Conservation (phyloP, 2,329 filamentous ascomycete genomes). For the Microdochium nivale region DNA sequence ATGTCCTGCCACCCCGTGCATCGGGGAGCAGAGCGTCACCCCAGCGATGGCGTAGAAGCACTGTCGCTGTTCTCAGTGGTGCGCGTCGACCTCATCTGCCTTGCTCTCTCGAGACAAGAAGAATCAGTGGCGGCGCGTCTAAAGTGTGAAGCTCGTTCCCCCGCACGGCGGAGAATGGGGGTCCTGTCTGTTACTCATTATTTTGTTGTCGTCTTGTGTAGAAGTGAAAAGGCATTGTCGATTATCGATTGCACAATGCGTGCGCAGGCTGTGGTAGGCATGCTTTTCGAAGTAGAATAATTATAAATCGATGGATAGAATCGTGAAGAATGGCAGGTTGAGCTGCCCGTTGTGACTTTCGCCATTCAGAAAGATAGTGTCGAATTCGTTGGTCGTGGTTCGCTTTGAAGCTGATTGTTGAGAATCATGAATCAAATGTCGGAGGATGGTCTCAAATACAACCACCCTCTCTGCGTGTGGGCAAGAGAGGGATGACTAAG, state of each 20-base stretch:
- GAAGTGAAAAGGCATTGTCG: slow-evolving; percentile 2
- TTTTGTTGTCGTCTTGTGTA: slow-evolving; percentile 42
- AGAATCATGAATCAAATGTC: slow-evolving; percentile 11
- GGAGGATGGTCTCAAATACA: too few species aligned
- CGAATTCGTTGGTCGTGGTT: background rate
- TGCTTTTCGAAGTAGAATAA: background rate
- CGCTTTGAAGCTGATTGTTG: slow-evolving; percentile 8
- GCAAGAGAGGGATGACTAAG: slow-evolving; percentile 14
- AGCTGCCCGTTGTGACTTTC: slow-evolving; percentile 15
- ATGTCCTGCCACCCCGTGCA: background rate
- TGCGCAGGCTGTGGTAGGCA: background rate
- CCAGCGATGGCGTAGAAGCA: slow-evolving; percentile 35
- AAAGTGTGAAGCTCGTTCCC: background rate
- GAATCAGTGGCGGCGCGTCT: background rate
- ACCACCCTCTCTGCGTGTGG: too few species aligned
- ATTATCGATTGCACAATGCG: background rate
- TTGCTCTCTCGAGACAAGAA: background rate
- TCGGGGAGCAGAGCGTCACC: background rate
- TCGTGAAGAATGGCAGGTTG: slow-evolving; percentile 24
- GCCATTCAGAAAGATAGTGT: slow-evolving; percentile 4
- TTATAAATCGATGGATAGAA: slow-evolving; percentile 6
- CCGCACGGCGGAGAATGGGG: background rate
- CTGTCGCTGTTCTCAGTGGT: slow-evolving; percentile 24
- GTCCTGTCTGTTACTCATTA: slow-evolving; percentile 22
- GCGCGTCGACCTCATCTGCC: slow-evolving; percentile 28